Evolutionary conservation across 2,329 filamentous ascomycete genomes (phyloP).

Genomic region (Xylariaceae sp.): DNA sequence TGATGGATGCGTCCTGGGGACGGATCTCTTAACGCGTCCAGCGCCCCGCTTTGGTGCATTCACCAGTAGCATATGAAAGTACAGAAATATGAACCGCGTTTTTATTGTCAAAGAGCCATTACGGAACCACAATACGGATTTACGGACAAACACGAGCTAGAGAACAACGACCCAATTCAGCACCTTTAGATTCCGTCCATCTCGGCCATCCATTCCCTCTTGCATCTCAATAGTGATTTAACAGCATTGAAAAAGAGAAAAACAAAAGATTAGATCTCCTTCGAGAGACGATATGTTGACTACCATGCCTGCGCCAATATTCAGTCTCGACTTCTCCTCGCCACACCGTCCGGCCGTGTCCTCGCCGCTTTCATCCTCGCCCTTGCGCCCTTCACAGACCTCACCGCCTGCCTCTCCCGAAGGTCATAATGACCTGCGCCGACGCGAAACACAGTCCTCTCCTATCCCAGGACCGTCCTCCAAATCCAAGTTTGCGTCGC

Average conservation of each 20-base stretch:
- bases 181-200: too few species aligned
- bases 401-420: slow-evolving; percentile 40
- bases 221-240: too few species aligned
- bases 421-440: slow-evolving; percentile 38
- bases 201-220: too few species aligned
- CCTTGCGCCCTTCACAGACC: slow-evolving; percentile 49
- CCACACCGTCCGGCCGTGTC: slow-evolving; percentile 43
- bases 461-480: slow-evolving; percentile 28
- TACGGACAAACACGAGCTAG: too few species aligned
- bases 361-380: slow-evolving; percentile 56
- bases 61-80: neutral
- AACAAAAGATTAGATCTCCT: neutral
- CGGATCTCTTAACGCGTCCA: slow-evolving; percentile 28
- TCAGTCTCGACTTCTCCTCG: slow-evolving; percentile 39
- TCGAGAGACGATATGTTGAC: slow-evolving; percentile 31
- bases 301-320: slow-evolving; percentile 37
- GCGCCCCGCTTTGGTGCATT: slow-evolving; percentile 17
- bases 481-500: slow-evolving; percentile 45
- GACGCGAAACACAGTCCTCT: slow-evolving; percentile 38
- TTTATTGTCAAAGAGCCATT: neutral
- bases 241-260: neutral
- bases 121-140: neutral
- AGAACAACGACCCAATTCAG: too few species aligned
- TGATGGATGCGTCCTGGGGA: neutral
- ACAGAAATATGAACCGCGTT: slow-evolving; percentile 8